phyloP scores from a whole-genome alignment of 805 yeast genomes.

The Candida quercuum region DNA sequence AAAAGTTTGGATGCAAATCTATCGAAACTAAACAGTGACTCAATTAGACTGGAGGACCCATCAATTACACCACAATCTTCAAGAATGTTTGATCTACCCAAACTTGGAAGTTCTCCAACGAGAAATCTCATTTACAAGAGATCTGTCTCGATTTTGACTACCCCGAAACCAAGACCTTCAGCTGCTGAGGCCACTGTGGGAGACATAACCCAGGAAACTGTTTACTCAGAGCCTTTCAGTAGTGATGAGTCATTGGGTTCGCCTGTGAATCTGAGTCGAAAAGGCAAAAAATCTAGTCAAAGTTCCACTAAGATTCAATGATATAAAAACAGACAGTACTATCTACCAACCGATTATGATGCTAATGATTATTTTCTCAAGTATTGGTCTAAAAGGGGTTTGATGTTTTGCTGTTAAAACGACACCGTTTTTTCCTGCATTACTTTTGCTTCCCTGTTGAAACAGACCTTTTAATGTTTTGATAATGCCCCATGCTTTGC shows the following conservation, averaged over 20 bases:
- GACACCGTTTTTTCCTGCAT: too few species aligned
- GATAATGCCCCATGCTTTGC: too few species aligned
- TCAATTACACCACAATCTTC: not conserved
- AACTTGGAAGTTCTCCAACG: conserved; percentile 7
- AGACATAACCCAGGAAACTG: conserved; percentile 19
- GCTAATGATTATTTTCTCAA: too few species aligned
- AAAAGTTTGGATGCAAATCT: conserved; percentile 9
- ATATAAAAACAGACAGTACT: too few species aligned
- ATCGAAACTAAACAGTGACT: conserved; percentile 5
- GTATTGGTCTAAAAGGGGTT: too few species aligned
- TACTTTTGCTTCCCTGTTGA: too few species aligned
- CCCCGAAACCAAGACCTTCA: conserved; percentile 1
- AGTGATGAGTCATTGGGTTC: conserved; percentile 6
- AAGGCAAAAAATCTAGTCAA: not conserved
- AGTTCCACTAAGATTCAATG: not conserved
- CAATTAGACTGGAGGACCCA: not conserved
- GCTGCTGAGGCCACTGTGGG: conserved; percentile 15
- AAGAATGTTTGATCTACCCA: conserved; percentile 3
- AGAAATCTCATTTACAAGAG: conserved; percentile 13
- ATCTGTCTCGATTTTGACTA: conserved; percentile 14
- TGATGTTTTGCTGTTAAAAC: too few species aligned
- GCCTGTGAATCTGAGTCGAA: conserved; percentile 5
- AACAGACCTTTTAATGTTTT: too few species aligned
- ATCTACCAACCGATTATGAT: too few species aligned
- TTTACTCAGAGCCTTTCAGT: conserved; percentile 16